Evolutionary conservation across 108 stramenopile species (phyloP), one percentile per base, ranked within the genome.

Genomic region (Nannochloropsis gaditana): DNA sequence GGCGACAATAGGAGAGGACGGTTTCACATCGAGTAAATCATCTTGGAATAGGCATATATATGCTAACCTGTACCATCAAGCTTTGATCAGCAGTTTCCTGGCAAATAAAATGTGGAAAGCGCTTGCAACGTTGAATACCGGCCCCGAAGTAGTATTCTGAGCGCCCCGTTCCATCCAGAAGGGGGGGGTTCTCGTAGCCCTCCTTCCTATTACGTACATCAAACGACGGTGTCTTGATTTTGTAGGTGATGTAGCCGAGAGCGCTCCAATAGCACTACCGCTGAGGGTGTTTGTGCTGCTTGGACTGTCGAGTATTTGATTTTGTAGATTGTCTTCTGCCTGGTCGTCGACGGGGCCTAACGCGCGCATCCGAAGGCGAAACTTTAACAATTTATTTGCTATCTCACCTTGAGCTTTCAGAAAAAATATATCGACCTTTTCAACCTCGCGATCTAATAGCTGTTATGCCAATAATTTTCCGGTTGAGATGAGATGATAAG

Each of bases 341-440:
- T n/a, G 8, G 59, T 6, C 59, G 19, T 73, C 59, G 59, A 73
- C 59, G n/a, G 59, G 59, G 2, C 59, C 59, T 73, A 73, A n/a
- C 19, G 59, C 59, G 15, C 59, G 59, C 59, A 73, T 73, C n/a
- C 59, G 59, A 15, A 73, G 59, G 15, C 59, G 59, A n/a, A 73
- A n/a, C 2, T n/a, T 15, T 45, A 87, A 80, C 31, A 87, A 45
- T 0, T n/a, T 41, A 11, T 15, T 47, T 19, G 87, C 87, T 6
- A 87, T 83, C 42, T 84, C 84, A 6, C 87, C 87, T 84, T 87
- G 84, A 47, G 83, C 80, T 21, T 45, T 43, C 80, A 87, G 45
- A 43, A 87, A 83, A 43, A 87, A 87, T 5, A 87, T 79, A 3
- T 84, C 87, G 41, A 87, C 84, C 84, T 87, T 87, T 44, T 87